phyloP scores from a whole-genome alignment of 2,329 filamentous ascomycete genomes.

The Elsinoe batatas region DNA sequence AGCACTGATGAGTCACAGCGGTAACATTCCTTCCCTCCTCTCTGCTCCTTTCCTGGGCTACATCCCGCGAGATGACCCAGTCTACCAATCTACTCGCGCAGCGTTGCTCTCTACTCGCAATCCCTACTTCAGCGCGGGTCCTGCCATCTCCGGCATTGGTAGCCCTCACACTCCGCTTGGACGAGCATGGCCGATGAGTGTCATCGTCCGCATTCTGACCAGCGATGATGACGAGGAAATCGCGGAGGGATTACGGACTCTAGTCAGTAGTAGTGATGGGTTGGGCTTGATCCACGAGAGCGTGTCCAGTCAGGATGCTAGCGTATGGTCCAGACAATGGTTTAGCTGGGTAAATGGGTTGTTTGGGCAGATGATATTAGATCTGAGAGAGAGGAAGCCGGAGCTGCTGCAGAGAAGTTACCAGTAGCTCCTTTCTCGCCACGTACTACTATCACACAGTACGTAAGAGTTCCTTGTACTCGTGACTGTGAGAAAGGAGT shows the following conservation, averaged over 20 bases:
- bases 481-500: too few species aligned
- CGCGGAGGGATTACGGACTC: conserved; percentile 32
- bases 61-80: conserved; percentile 28
- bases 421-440: too few species aligned
- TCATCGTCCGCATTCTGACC: conserved; percentile 43
- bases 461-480: too few species aligned
- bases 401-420: conserved; percentile 35
- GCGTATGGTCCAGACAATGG: conserved; percentile 41
- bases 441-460: too few species aligned
- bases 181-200: conserved; percentile 43
- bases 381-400: conserved; percentile 36
- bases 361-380: conserved; percentile 42
- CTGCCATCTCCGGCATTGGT: conserved; percentile 39
- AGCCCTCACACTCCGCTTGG: conserved; percentile 40
- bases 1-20: conserved; percentile 21
- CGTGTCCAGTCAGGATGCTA: conserved; percentile 39
- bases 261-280: conserved; percentile 39
- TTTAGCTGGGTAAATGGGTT: conserved; percentile 42
- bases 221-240: conserved; percentile 40
- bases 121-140: conserved; percentile 42
- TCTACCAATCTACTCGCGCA: conserved; percentile 38
- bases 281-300: conserved; percentile 44
- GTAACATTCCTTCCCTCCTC: conserved; percentile 59
- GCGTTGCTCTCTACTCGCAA: conserved; percentile 35
- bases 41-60: conserved; percentile 57